A percentile compares a stretch with the other conserved stretches of the same genome.
phyloP scores from a whole-genome alignment of 2,329 filamentous ascomycete genomes.

The Ceratocystis albifundus region DNA sequence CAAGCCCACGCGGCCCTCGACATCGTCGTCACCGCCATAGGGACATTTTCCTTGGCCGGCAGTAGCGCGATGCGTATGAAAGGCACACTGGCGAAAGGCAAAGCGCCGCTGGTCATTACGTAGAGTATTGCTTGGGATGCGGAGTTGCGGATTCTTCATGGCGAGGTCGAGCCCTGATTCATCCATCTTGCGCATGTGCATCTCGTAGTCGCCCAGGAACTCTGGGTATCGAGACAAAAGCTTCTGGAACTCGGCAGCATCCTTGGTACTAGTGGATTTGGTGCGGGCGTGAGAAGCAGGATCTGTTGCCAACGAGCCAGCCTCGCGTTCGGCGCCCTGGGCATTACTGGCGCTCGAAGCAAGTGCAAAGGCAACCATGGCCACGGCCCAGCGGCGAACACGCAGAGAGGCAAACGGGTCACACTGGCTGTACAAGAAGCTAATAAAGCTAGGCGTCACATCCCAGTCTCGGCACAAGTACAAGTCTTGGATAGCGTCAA shows the following conservation, averaged over 20 bases:
- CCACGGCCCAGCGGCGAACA: conserved; percentile 48
- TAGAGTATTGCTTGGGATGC: conserved; percentile 45
- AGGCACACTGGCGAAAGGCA: conserved; percentile 50
- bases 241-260: conserved; percentile 31
- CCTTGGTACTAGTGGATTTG: conserved; percentile 26
- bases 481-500: conserved; percentile 48
- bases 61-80: conserved; percentile 45
- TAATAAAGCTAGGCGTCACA: conserved; percentile 41
- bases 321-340: conserved; percentile 26
- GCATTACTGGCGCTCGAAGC: conserved; percentile 25
- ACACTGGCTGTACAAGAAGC: conserved; percentile 44
- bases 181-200: conserved; percentile 43
- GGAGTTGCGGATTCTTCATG: conserved; percentile 50
- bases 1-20: conserved; percentile 16
- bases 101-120: conserved; percentile 47
- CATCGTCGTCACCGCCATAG: conserved; percentile 28
- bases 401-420: conserved; percentile 40
- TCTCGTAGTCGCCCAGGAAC: conserved; percentile 40
- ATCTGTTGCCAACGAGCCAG: conserved; percentile 20
- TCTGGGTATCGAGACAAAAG: conserved; percentile 38
- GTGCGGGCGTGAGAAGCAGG: conserved; percentile 26
- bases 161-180: conserved; percentile 40
- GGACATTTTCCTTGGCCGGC: conserved; percentile 46
- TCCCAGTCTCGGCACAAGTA: conserved; percentile 50
- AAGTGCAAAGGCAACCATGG: conserved; percentile 49